Evolutionary conservation across 163 green algal species (phyloP).

Genomic region (Volvox carteri): DNA sequence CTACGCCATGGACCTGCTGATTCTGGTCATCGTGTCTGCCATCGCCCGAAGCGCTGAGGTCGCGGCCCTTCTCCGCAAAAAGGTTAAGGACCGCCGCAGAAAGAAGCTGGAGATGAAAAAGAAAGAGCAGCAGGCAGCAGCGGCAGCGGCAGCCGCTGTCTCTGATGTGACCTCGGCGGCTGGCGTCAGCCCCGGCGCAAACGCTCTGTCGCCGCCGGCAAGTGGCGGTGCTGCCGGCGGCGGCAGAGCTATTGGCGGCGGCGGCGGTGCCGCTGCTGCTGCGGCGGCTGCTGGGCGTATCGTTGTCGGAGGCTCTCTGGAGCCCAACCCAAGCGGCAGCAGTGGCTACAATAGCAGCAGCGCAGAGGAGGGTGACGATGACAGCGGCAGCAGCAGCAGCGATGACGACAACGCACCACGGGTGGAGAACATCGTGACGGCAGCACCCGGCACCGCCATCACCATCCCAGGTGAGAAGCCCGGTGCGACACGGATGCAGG

Average conservation of each 20-base stretch:
- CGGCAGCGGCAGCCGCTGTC: not conserved
- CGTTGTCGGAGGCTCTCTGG: not conserved
- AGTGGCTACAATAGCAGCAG: constrained; percentile 26
- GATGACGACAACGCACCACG: not conserved
- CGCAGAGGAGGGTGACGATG: not conserved
- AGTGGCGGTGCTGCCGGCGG: constrained; percentile 22
- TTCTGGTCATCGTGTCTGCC: constrained; percentile 64
- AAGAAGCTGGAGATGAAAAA: constrained; percentile 26
- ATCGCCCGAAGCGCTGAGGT: constrained; percentile 64
- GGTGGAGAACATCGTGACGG: constrained; percentile 23
- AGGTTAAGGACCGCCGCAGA: not conserved
- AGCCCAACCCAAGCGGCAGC: constrained; percentile 6
- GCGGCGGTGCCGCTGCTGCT: not conserved
- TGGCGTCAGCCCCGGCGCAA: not conserved
- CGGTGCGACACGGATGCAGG: too few species aligned
- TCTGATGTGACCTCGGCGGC: not conserved
- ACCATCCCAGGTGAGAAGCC: constrained; percentile 12
- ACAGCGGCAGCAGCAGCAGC: not conserved
- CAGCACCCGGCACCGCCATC: not conserved
- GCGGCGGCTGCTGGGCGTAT: not conserved
- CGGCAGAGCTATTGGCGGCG: not conserved
- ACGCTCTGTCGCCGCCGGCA: too few species aligned
- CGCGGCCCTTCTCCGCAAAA: constrained; percentile 24
- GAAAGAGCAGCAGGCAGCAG: constrained; percentile 23
- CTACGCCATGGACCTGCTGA: constrained; percentile 69